Percentiles rank a stretch among this genome's conserved stretches.
phyloP scores from a whole-genome alignment of 345 rosid genomes.

The Eucalyptus curtisii region DNA sequence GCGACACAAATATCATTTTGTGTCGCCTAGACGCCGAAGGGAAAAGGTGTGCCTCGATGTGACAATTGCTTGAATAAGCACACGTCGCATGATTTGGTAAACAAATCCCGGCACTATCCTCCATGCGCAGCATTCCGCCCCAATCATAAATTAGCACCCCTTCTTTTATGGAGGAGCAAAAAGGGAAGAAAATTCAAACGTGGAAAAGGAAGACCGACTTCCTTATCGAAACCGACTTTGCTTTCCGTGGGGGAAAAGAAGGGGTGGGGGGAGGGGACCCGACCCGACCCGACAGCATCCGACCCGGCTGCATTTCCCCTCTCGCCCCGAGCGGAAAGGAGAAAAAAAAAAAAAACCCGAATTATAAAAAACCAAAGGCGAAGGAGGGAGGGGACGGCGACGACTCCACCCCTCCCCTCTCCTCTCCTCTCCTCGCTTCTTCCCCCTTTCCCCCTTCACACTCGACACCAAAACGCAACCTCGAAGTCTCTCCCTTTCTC shows the following conservation, averaged over 20 bases:
- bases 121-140: neutral
- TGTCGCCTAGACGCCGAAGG: rapidly evolving
- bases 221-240: neutral
- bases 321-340: neutral
- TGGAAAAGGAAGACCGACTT: neutral
- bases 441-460: neutral
- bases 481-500: neutral
- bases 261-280: neutral
- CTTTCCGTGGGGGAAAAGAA: neutral
- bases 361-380: neutral
- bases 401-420: rapidly evolving
- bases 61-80: neutral
- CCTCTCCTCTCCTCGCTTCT: rapidly evolving
- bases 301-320: neutral
- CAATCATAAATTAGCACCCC: neutral
- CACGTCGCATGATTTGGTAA: neutral
- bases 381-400: neutral
- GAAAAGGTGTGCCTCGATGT: neutral
- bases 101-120: neutral
- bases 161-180: neutral
- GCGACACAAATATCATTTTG: rapidly evolving
- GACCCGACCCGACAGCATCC: neutral
- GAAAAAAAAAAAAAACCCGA: too few relatives aligned
- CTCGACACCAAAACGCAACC: neutral
- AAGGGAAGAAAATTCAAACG: neutral